These are phyloP conservation scores for Erysiphe pulchra DNA, from an alignment of 2,329 filamentous ascomycete species.

Conservation along the genomic window DNA sequence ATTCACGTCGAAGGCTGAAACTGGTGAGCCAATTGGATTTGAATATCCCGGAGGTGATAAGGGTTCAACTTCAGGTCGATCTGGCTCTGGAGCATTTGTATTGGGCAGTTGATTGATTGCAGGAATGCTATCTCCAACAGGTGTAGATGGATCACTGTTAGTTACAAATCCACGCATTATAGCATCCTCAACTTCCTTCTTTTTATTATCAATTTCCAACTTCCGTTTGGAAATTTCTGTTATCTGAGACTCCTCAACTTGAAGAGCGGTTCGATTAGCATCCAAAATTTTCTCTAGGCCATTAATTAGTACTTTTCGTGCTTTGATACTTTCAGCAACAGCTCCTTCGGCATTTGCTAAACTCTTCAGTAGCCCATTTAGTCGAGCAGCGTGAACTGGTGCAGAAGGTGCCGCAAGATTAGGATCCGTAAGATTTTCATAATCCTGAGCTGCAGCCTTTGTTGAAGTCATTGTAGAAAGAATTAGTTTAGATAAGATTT, in stretches of 20 bases:
- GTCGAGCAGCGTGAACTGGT: constrained; percentile 72
- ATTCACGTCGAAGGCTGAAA: constrained; percentile 15
- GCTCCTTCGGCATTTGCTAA: constrained; percentile 73
- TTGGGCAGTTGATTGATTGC: constrained; percentile 14
- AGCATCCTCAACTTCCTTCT: constrained; percentile 67
- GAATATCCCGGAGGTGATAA: constrained; percentile 55
- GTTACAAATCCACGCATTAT: constrained; percentile 66
- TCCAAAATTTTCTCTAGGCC: constrained; percentile 64
- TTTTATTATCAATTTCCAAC: constrained; percentile 50
- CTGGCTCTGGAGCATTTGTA: constrained; percentile 29
- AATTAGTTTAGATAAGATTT: constrained; percentile 46
- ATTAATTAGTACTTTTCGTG: constrained; percentile 49
- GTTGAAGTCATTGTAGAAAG: constrained; percentile 39
- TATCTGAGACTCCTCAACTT: constrained; percentile 41
- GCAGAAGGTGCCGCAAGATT: constrained; percentile 44
- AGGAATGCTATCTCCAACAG: constrained; percentile 19
- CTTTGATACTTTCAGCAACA: constrained; percentile 71
- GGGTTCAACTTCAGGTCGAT: constrained; percentile 60
- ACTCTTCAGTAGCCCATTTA: constrained; percentile 73
- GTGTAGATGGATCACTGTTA: constrained; percentile 24
- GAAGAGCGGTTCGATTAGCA: constrained; percentile 41
- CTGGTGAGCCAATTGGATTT: constrained; percentile 12
- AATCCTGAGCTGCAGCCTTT: constrained; percentile 53
- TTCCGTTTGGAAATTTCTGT: constrained; percentile 39
- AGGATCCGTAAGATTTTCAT: constrained; percentile 57